phyloP scores from a whole-genome alignment of 345 rosid species.

The Dipteronia dyeriana region DNA sequence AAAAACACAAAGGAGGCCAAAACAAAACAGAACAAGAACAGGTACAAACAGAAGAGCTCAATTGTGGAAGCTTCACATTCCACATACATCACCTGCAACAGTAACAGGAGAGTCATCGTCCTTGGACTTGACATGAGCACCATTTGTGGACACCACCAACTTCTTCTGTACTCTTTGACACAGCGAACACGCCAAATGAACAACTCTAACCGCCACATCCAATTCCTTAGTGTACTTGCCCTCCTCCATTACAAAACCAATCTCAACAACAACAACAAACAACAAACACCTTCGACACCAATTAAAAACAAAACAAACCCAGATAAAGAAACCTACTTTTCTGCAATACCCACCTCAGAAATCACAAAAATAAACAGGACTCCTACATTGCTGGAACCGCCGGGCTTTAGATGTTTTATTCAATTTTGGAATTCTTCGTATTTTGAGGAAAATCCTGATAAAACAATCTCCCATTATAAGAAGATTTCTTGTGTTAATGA shows the following conservation, averaged over 20 bases:
- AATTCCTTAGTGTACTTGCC: constrained; percentile 51
- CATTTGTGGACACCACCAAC: constrained; percentile 40
- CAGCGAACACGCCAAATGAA: constrained; percentile 78
- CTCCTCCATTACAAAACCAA: constrained; percentile 26
- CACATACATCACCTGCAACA: constrained; percentile 61
- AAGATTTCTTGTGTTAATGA: background rate
- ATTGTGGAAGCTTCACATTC: background rate
- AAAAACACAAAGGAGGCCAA: background rate
- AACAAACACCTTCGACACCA: constrained; percentile 2
- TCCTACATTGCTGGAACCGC: constrained; percentile 2
- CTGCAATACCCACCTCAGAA: constrained; percentile 14
- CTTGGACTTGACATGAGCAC: constrained; percentile 56
- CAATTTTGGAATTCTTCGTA: background rate
- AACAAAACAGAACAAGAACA: background rate
- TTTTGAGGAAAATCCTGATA: background rate
- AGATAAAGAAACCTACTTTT: constrained; percentile 9
- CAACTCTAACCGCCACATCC: constrained; percentile 78
- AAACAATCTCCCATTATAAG: background rate
- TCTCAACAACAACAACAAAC: constrained; percentile 16
- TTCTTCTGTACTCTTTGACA: constrained; percentile 73
- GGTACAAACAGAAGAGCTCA: background rate
- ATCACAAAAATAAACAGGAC: background rate
- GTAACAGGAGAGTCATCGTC: constrained; percentile 93
- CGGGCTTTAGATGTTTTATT: background rate
- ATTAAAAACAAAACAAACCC: background rate